Conservation (phyloP, 768 basidiomycete species). For the Sarcodon sp. region DNA sequence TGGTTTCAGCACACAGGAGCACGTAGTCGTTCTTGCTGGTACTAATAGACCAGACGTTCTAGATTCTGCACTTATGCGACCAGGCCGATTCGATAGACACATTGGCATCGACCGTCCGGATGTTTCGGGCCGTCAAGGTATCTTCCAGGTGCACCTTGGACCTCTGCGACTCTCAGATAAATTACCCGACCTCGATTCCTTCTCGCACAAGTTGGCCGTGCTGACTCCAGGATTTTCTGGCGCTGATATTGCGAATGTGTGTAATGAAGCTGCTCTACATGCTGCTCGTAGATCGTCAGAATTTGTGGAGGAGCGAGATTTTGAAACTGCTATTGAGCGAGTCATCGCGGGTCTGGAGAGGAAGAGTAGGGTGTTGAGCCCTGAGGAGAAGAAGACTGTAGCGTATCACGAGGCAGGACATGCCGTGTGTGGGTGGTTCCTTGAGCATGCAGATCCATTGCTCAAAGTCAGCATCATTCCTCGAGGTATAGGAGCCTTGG, state of each 20-base stretch:
- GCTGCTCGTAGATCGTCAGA: conserved; percentile 82
- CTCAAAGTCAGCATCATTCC: conserved; percentile 99
- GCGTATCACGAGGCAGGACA: conserved; percentile 99
- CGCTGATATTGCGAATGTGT: conserved; percentile 98
- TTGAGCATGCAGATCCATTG: conserved; percentile 93
- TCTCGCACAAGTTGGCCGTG: conserved; percentile 90
- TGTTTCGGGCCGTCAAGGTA: conserved; percentile 85
- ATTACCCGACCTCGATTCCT: conserved; percentile 33
- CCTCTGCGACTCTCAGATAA: conserved; percentile 61
- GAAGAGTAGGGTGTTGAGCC: conserved; percentile 86
- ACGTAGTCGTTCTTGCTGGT: conserved; percentile 92
- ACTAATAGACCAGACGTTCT: conserved; percentile 97
- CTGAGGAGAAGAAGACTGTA: conserved; percentile 96
- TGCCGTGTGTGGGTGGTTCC: conserved; percentile 96
- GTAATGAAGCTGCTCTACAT: conserved; percentile 93
- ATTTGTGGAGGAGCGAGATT: conserved; percentile 70
- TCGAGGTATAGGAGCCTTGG: conserved; percentile 87
- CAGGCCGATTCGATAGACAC: conserved; percentile 95
- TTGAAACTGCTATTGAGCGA: conserved; percentile 95
- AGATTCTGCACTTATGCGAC: conserved; percentile 90
- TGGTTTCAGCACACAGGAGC: conserved; percentile 94
- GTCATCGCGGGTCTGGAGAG: conserved; percentile 96
- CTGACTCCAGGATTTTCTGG: conserved; percentile 98
- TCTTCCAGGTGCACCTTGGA: conserved; percentile 84
- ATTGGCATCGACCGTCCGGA: conserved; percentile 94